Percentiles rank a stretch among this genome's conserved stretches.
Conservation (phyloP, 2,329 filamentous ascomycete genomes). For the Leptographium procerum region DNA sequence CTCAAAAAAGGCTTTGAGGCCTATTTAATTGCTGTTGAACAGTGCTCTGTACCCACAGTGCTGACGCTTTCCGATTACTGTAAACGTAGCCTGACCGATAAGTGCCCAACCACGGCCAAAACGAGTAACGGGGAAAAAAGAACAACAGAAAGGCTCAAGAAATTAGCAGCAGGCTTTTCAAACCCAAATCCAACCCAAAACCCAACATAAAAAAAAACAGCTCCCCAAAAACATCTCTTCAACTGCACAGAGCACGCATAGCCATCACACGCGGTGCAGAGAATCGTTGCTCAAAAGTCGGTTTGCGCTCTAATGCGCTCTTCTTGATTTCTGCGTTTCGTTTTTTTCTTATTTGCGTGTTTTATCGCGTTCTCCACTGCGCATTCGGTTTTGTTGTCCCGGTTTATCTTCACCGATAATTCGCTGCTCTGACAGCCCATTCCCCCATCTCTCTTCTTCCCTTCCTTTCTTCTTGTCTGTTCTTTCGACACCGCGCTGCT, state of each 20-base stretch:
- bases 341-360: background rate
- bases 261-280: background rate
- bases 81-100: background rate
- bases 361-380: background rate
- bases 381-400: background rate
- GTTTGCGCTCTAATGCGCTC: background rate
- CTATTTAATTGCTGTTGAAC: background rate
- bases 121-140: background rate
- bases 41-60: background rate
- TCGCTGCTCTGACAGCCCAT: background rate
- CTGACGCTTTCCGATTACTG: background rate
- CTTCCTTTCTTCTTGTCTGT: background rate
- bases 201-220: background rate
- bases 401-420: background rate
- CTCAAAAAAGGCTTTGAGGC: background rate
- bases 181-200: background rate
- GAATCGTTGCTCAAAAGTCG: no score
- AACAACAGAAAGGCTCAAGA: background rate
- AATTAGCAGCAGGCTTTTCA: background rate
- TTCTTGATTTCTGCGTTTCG: background rate
- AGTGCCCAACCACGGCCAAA: slow-evolving; percentile 4
- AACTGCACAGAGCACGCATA: background rate
- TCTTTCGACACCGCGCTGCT: no score
- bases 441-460: background rate
- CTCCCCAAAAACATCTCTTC: background rate